Evolutionary conservation across 441 rosid species (phyloP).

Genomic region (Adansonia gregorii): DNA sequence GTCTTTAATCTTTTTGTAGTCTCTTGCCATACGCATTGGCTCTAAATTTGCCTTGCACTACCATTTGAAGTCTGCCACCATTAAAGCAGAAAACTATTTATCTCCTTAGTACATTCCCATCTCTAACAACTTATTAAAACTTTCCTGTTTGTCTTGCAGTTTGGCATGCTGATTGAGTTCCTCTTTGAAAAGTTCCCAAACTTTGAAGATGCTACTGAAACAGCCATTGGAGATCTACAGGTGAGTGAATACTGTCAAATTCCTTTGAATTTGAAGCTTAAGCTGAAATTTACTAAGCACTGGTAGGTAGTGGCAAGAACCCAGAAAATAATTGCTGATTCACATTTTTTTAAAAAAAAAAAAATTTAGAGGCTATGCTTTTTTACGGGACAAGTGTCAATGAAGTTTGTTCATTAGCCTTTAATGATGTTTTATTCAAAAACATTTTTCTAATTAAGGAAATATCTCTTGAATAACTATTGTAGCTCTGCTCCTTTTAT

Average conservation of each 20-base stretch:
- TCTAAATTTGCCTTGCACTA: background rate
- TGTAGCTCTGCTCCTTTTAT: background rate
- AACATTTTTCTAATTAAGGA: background rate
- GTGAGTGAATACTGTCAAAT: constrained; percentile 42
- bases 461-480: background rate
- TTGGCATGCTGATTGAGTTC: constrained; percentile 93
- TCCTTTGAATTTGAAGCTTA: constrained; percentile 27
- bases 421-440: constrained; percentile 1
- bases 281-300: constrained; percentile 1
- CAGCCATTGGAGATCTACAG: constrained; percentile 90
- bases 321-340: constrained; percentile 4
- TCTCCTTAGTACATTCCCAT: background rate
- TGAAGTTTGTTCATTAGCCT: background rate
- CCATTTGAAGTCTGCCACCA: background rate
- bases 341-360: background rate
- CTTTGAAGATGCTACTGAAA: constrained; percentile 63
- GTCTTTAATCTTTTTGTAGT: background rate
- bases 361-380: background rate
- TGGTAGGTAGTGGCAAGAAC: background rate
- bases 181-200: constrained; percentile 83
- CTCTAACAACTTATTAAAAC: background rate
- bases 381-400: background rate
- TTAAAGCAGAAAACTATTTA: constrained; percentile 1
- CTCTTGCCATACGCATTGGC: background rate
- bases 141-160: constrained; percentile 53